These are phyloP conservation scores for Zasmidium citrigriseum DNA, from an alignment of 2,329 filamentous ascomycete genomes.

Conservation along the genomic window DNA sequence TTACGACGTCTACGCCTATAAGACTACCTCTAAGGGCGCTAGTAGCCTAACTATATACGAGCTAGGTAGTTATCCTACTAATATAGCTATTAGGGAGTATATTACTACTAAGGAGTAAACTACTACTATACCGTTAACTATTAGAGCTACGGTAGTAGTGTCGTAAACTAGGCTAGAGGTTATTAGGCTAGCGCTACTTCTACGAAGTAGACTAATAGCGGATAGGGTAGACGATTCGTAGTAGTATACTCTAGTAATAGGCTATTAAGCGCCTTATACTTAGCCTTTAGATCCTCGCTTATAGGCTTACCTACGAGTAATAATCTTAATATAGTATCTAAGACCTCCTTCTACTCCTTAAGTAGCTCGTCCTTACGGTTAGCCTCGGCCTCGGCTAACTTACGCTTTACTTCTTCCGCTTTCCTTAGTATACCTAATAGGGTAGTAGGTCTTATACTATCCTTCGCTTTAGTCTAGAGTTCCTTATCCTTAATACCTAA, in stretches of 20 bases:
- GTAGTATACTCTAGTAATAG: not conserved
- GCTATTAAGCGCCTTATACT: not conserved
- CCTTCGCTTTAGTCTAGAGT: not conserved
- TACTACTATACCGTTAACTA: not conserved
- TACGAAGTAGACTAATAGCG: not conserved
- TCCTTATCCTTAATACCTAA: not conserved
- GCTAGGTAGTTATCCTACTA: not conserved
- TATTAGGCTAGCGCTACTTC: not conserved
- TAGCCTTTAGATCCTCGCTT: not conserved
- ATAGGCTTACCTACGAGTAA: not conserved
- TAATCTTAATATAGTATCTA: not conserved
- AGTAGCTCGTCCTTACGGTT: not conserved
- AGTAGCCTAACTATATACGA: too few relatives aligned
- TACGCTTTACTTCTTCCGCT: not conserved
- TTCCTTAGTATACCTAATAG: not conserved
- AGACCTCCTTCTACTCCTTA: not conserved
- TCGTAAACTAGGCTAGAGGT: too few relatives aligned
- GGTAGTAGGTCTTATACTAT: not conserved
- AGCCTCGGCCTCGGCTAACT: not conserved
- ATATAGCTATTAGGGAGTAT: not conserved
- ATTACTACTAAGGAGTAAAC: not conserved
- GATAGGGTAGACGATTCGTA: not conserved
- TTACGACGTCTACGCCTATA: too few relatives aligned
- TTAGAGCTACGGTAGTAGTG: not conserved
- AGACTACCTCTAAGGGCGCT: too few relatives aligned